Base-by-base conservation (phyloP, 352 stramenopile genomes). In the Globisporangium ultimum region DNA sequence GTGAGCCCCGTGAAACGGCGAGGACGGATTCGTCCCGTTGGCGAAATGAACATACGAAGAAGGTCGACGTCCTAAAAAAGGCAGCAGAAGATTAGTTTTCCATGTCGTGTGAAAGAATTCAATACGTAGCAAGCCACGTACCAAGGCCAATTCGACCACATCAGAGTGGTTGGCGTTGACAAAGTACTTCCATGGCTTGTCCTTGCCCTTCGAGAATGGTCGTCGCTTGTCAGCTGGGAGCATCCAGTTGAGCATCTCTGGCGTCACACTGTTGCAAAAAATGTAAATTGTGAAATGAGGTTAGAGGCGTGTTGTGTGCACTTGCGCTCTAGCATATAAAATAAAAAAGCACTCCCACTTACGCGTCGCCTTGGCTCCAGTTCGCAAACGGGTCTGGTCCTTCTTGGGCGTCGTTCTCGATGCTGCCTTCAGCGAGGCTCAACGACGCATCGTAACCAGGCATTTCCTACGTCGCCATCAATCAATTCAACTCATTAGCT, bases 241-340 rank as follows among this genome's bases (percentile, higher is more conserved):
- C 83, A 93, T 93, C 83, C 83, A 93, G 67, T 93, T 93, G 45
- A 91, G 76, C 80, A 91, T 91, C 58, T 91, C 83, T 0, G 83
- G 83, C 14, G 72, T 55, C 24, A 79, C 65, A 18, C 71, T 79
- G 55, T 22, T 55, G 10, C 32, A 32, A 32, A 5, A 32, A 32
- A 6, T 32, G 24, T 32, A 5, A 5, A 12, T 22, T 34, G 13
- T 7, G 17, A 14, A 55, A 55, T 2, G 13, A 55, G 17, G 24
- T 45, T 34, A 55, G 49, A 52, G 13, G 13, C 24, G 36, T n/a
- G 12, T n/a, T 15, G 40, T 5, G 40, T 18, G 3, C 13, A 45
- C 3, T 5, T n/a, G 12, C 12, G 7, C 12, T 45, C 17, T 7
- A 5, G 7, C 12, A 10, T 45, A 10, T n/a, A 45, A 5, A 45